phyloP scores from a whole-genome alignment of 2,329 filamentous ascomycete species.

The Berkeleyomyces basicola region DNA sequence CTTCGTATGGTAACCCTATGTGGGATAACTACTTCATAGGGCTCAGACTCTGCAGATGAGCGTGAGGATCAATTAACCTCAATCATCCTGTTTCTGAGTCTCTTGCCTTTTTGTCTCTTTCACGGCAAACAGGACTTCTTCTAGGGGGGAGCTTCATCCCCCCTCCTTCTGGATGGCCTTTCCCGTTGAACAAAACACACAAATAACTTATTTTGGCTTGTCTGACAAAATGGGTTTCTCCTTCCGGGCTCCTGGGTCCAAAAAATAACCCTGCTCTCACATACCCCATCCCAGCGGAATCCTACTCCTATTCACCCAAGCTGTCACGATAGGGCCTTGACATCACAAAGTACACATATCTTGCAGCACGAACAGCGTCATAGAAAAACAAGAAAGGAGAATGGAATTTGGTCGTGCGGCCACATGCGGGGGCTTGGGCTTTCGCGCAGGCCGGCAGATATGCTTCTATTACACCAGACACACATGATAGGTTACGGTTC shows the following conservation, averaged over 20 bases:
- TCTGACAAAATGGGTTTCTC: not conserved
- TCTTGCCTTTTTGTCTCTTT: not conserved
- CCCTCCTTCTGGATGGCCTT: not conserved
- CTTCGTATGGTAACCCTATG: too few relatives aligned
- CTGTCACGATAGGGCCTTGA: not conserved
- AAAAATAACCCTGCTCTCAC: not conserved
- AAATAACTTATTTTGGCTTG: not conserved
- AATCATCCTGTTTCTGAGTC: not conserved
- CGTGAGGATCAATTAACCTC: constrained; percentile 2
- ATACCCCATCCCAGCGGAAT: not conserved
- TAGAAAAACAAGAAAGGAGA: not conserved
- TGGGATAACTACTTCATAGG: not conserved
- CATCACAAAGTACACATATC: too few relatives aligned
- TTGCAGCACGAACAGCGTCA: too few relatives aligned
- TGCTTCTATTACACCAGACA: too few relatives aligned
- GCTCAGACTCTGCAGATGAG: not conserved
- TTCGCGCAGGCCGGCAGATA: too few relatives aligned
- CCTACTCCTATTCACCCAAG: not conserved
- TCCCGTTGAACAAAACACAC: not conserved
- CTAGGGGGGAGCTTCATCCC: not conserved
- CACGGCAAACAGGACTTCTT: not conserved
- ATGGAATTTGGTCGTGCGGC: too few relatives aligned
- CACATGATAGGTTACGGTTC: too few relatives aligned
- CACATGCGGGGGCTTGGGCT: too few relatives aligned
- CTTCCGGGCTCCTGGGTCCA: not conserved